A percentile compares a stretch with the other conserved stretches of the same genome.
Conservation (phyloP, 495 filamentous ascomycete genomes). For the Pseudevernia furfuracea region DNA sequence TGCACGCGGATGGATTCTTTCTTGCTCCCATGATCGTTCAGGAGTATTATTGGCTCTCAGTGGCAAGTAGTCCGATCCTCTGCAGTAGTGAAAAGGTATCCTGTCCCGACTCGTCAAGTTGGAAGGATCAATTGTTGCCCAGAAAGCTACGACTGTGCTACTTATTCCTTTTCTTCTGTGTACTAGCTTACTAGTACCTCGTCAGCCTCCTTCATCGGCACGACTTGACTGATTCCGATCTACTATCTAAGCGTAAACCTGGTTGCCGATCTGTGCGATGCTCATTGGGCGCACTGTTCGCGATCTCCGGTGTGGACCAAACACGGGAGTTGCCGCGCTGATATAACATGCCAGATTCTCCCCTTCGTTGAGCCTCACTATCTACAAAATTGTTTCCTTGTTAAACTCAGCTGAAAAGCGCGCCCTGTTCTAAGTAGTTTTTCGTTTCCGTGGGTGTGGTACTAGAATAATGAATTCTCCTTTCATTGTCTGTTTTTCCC, state of each 20-base stretch:
- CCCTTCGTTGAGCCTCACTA: slow-evolving; percentile 1
- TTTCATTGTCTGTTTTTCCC: not conserved
- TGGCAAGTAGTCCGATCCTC: not conserved
- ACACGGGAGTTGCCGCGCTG: not conserved
- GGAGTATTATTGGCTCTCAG: not conserved
- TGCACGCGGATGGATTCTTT: not conserved
- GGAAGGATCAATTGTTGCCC: not conserved
- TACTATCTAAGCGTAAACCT: too few species aligned
- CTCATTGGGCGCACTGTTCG: slow-evolving; percentile 4
- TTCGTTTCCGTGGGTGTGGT: not conserved
- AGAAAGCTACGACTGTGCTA: not conserved
- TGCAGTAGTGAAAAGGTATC: not conserved
- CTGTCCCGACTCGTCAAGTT: not conserved
- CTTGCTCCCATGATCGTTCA: too few species aligned
- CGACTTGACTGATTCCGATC: not conserved
- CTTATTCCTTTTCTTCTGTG: not conserved
- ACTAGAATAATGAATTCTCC: not conserved
- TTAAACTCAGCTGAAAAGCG: not conserved
- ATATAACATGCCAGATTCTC: not conserved
- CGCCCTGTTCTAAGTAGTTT: not conserved
- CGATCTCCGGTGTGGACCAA: not conserved
- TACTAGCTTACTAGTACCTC: too few species aligned
- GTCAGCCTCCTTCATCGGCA: not conserved
- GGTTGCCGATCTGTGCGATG: not conserved
- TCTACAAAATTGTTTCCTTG: not conserved